Evolutionary conservation across 1,284 basidiomycete genomes (phyloP), one percentile per base, ranked within the genome.

Genomic region (Takashimella koratensis): DNA sequence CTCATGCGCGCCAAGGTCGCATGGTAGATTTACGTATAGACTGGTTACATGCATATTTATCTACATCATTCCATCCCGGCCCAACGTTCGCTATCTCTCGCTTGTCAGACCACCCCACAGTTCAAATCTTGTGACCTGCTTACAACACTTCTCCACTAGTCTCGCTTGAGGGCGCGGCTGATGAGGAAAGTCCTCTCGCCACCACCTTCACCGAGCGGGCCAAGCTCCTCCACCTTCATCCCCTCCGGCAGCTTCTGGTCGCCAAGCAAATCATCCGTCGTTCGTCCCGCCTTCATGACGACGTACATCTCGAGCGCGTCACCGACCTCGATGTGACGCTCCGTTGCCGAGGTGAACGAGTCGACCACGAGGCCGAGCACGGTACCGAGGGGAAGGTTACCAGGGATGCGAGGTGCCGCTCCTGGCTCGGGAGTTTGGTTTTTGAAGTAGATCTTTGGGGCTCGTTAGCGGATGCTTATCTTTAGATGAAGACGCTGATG

Each of bases 321-420:
- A 51, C 93, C 93, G 57, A 97, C 92, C 83, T 96, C 92, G 71
- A 97, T 97, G 75, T 97, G 93, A 62, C 93, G 84, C 78, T 97
- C 93, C 12, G 93, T 95, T 27, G 93, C 93, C 61, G 89, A 85
- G 20, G 90, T 90, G 66, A 79, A 80, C 19, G 77, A 75, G 78
- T 97, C 93, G 57, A 90, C 88, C 62, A 96, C 90, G 70, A 97
- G 84, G 25, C 83, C 79, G 49, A 95, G 79, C 3, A 96, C 91
- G 23, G 84, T 85, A 21, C 81, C 75, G 57, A 97, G 79, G 13
- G 91, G 87, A 45, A 96, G 79, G 76, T 93, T 88, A 39, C 80
- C 79, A 44, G 90, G 89, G 70, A 90, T 86, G 48, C 68, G 67
- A 12, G 73, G 68, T 48, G 83, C 76, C 43, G 81, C 81, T 45